phyloP scores from a whole-genome alignment of 2,329 filamentous ascomycete species.

The Emergomyces orientalis region DNA sequence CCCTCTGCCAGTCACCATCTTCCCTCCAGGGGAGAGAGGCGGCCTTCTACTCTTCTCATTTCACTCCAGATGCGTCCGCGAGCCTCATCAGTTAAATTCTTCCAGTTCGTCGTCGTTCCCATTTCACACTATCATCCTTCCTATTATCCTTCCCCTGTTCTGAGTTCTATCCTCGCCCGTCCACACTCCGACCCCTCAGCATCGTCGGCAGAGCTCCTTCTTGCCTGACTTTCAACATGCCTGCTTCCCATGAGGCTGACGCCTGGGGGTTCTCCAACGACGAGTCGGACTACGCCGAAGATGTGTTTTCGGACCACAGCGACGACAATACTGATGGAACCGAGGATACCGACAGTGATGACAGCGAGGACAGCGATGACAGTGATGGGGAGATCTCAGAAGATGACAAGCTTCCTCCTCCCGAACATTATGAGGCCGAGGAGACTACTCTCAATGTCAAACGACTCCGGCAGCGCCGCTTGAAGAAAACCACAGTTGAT shows the following conservation, averaged over 20 bases:
- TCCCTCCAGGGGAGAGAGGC: background rate
- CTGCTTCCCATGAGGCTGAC: background rate
- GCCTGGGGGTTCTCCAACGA: background rate
- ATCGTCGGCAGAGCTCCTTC: background rate
- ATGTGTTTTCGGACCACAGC: conserved; percentile 4
- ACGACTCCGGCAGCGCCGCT: background rate
- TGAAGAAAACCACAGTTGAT: background rate
- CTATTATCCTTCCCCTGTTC: background rate
- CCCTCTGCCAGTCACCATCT: background rate
- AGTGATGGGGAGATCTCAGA: background rate
- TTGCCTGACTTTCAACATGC: background rate
- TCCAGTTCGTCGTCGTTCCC: background rate
- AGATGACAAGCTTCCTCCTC: background rate
- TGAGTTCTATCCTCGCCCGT: background rate
- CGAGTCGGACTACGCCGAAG: background rate
- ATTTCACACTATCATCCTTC: background rate
- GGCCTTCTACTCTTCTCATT: background rate
- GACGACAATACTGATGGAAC: background rate
- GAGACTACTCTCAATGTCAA: background rate
- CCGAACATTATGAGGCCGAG: background rate
- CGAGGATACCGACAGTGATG: background rate
- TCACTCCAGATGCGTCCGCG: background rate
- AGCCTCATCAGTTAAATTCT: background rate
- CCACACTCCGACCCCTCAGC: background rate
- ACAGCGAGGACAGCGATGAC: background rate